Base-by-base conservation (phyloP, 2,329 filamentous ascomycete genomes). In the Arthrobotrys entomopaga region DNA sequence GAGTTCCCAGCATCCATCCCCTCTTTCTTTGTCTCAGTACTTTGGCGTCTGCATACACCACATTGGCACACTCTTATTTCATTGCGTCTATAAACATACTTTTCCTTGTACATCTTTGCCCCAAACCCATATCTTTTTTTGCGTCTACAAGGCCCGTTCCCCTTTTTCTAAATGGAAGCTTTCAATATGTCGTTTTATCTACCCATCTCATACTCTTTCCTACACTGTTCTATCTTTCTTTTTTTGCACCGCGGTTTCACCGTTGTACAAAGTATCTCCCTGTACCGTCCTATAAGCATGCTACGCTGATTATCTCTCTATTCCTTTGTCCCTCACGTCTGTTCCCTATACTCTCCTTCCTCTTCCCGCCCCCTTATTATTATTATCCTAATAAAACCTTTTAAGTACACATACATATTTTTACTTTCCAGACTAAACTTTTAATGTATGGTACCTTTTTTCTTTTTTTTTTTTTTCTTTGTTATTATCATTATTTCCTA, bases 51-150 rank as follows among this genome's bases (percentile, higher is more conserved):
- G 57, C 70, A 67, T 74, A 66, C 70, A 67, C 63, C 70, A 66
- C 64, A 58, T 74, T 63, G 63, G 70, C 61, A 42, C 53, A 26
- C 58, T 63, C 70, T n/a, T 40, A 61, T 50, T 66, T 61, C 63
- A 49, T 74, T 74, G 70, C 52, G 70, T 74, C n/a, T 43, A 67
- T 54, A 67, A 59, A 54, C 50, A 26, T 74, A 63, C 52, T 56
- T 67, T 74, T 74, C 63, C 70, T 74, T 74, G 70, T 74, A 74
- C 63, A 74, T 74, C 63, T 74, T 74, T 63, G n/a, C 22, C 70
- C 65, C 42, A 40, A 26, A 34, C 54, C 57, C 13, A 43, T 20
- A 52, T 53, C 19, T 26, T 48, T 26, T 48, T n/a, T 26, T 48
- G 43, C 24, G 16, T 46, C 56, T 67, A 24, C 38, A 67, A 38